Evolutionary conservation across 2,329 filamentous ascomycete species (phyloP).

Genomic region (Grosmannia huntii): DNA sequence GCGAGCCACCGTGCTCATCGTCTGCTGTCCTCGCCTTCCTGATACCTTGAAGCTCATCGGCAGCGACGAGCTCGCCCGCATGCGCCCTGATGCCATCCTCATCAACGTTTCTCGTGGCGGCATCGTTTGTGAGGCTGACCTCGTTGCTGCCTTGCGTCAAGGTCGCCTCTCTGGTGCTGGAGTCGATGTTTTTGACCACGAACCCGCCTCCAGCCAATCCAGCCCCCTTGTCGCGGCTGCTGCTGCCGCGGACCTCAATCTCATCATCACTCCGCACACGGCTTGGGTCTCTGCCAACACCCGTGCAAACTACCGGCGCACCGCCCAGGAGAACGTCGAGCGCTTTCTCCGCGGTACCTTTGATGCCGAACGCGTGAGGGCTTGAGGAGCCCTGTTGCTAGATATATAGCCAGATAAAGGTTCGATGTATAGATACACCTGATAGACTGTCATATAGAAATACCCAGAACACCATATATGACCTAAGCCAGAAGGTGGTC

Average conservation of each 20-base stretch:
- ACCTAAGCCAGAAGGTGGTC: no score
- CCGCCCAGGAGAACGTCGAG: conserved; percentile 10
- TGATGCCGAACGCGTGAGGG: conserved; percentile 3
- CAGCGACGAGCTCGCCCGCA: conserved; percentile 9
- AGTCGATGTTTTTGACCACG: conserved; percentile 22
- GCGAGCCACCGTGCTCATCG: conserved; percentile 19
- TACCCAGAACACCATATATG: no score
- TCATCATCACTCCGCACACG: conserved; percentile 11
- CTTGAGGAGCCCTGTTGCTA: neutral
- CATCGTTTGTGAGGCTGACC: conserved; percentile 21
- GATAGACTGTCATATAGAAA: no score
- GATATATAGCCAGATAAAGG: neutral
- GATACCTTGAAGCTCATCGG: conserved; percentile 17
- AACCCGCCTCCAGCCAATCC: conserved; percentile 16
- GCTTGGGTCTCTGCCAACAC: conserved; percentile 13
- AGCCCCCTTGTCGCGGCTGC: conserved; percentile 10
- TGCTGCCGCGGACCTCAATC: conserved; percentile 8
- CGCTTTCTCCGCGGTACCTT: conserved; percentile 6
- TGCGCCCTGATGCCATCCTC: conserved; percentile 16
- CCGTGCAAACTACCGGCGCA: conserved; percentile 10
- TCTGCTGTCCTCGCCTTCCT: conserved; percentile 20
- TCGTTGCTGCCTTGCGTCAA: conserved; percentile 20
- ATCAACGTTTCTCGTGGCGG: conserved; percentile 23
- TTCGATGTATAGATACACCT: neutral
- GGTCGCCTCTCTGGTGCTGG: conserved; percentile 21